Evolutionary conservation across 805 yeast species (phyloP), one percentile per base, ranked within the genome.

Genomic region (Tetrapisispora iriomotensis): DNA sequence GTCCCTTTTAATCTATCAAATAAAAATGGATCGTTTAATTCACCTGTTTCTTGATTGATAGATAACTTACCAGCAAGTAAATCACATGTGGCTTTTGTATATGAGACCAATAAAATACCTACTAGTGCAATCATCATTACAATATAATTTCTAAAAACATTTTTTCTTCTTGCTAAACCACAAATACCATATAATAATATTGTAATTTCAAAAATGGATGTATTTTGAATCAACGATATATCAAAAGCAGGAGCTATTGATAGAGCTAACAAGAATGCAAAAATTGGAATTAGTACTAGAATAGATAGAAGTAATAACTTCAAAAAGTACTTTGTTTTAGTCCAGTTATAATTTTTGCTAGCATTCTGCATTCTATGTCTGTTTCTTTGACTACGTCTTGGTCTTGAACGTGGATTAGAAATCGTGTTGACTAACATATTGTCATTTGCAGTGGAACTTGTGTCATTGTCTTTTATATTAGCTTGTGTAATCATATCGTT

Each of bases 1-100:
- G 57, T 47, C 15, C 63, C 61, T 34, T 58, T 59, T 29, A 60
- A 43, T 42, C 65, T 52, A 40, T 59, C 62, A 34, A 60, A 60
- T 13, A 60, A 47, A 37, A 52, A 60, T 4, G 65, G 65, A 38
- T 58, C 58, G 20, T 50, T 51, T 12, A 60, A 49, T 38, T 59
- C 63, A n/a, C 60, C 61, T 0, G 65, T 60, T 15, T 49, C 54
- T 36, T 49, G 45, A 39, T 60, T 57, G 26, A 57, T 45, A 15
- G 62, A 51, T 29, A 54, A 29, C 42, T 58, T 58, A n/a, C 61
- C 62, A 12, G 60, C 55, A 21, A 56, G 42, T 37, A 58, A 33
- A 37, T 55, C 61, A 29, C 60, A 53, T 5, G 62, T 54, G 10
- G 60, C 61, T 37, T 56, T 56, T 15, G 60, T 55, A 35, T 58